Conservation (phyloP, 73 alveolate species). For the Symbiodinium pilosum region DNA sequence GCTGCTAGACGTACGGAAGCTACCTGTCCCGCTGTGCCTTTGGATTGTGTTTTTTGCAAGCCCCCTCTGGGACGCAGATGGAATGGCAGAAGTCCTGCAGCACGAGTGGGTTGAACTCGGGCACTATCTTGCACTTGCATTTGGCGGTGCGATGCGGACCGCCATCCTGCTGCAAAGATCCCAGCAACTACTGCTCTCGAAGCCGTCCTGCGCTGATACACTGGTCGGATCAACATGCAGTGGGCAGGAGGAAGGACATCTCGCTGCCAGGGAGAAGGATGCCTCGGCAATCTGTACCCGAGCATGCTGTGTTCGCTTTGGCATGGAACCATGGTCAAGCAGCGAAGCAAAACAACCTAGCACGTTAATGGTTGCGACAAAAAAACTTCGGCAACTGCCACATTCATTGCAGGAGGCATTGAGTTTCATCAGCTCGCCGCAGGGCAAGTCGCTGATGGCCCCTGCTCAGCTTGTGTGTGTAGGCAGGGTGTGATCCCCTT, state of each 20-base stretch:
- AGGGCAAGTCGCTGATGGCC: conserved; percentile 45
- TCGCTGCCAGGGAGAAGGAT: conserved; percentile 29
- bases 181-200: not conserved
- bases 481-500: too few species aligned
- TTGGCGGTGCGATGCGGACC: too few species aligned
- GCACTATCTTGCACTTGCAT: too few species aligned
- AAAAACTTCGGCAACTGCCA: not conserved
- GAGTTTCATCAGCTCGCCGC: conserved; percentile 54
- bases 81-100: conserved; percentile 58
- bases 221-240: conserved; percentile 75
- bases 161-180: too few species aligned
- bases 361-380: not conserved
- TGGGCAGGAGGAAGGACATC: conserved; percentile 52
- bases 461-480: too few species aligned
- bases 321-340: not conserved
- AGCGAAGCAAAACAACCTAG: not conserved
- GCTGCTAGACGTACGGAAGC: too few species aligned
- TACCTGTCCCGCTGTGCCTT: not conserved
- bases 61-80: conserved; percentile 36
- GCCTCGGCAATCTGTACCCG: conserved; percentile 24
- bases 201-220: not conserved
- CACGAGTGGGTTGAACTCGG: too few species aligned
- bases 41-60: conserved; percentile 25
- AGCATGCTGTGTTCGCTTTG: not conserved
- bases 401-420: conserved; percentile 21